These are phyloP conservation scores for Beauveria scarabaeidicola DNA, from an alignment of 2,329 filamentous ascomycete genomes.

Conservation along the genomic window DNA sequence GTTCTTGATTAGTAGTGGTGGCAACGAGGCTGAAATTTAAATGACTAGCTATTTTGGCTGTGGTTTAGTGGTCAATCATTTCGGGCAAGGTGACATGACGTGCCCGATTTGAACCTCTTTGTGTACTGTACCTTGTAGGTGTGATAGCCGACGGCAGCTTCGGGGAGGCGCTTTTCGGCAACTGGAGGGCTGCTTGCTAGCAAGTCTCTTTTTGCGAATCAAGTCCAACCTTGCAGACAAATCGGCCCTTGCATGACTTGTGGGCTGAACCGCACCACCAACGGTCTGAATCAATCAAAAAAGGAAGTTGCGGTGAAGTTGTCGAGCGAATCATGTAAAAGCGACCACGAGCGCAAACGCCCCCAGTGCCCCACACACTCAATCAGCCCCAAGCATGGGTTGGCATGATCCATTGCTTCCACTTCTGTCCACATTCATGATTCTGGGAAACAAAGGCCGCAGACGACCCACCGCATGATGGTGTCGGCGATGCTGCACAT, in stretches of 20 bases:
- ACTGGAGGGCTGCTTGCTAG: background rate
- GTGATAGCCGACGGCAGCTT: background rate
- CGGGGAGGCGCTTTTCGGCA: background rate
- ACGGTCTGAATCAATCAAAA: background rate
- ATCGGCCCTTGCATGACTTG: background rate
- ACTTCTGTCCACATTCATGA: background rate
- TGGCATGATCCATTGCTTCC: background rate
- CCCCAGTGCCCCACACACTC: background rate
- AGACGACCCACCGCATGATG: background rate
- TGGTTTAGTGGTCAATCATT: background rate
- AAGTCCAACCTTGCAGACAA: background rate
- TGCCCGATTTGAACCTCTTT: background rate
- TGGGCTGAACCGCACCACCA: background rate
- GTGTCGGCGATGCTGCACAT: conserved; percentile 8
- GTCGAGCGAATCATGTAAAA: background rate
- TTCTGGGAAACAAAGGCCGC: background rate
- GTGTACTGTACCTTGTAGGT: background rate
- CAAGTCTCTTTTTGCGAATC: background rate
- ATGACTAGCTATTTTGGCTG: background rate
- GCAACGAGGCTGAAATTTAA: background rate
- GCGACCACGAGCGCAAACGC: background rate
- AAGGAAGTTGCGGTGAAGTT: conserved; percentile 6
- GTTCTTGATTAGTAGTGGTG: background rate
- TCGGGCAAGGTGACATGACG: background rate
- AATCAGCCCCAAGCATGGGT: background rate